Base-by-base conservation (phyloP, 352 stramenopile species). In the Pythium plurisporium region DNA sequence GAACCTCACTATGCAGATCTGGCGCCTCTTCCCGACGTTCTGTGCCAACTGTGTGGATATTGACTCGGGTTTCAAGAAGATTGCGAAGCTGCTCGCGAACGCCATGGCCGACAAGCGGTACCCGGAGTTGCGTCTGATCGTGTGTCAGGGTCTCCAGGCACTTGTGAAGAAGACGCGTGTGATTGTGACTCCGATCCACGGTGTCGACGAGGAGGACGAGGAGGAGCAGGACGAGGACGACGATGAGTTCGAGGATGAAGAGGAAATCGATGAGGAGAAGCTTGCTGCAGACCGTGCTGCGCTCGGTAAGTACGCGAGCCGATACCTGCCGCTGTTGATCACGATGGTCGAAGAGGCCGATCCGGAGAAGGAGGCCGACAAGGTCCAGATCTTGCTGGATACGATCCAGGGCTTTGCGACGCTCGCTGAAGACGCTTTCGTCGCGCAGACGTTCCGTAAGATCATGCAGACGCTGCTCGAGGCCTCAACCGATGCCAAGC, bases 381-480 rank as follows among this genome's bases (percentile, higher is more conserved):
- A 80, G 53, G 59, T 82, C 10, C 79, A 89, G 53, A 72, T 81
- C 31, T 60, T 94, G 26, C 61, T 92, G 46, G 82, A 92, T 66
- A 94, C 85, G 43, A 72, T 94, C 33, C 79, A 87, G 44, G 82
- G 76, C 31, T 96, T 95, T 61, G 85, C 85, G 11, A 84, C 72
- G 44, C 71, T 94, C 15, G 83, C 81, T 29, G 83, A 94, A 42
- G 53, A 67, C 8, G 52, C 75, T 8, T 73, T 94, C 11, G 78
- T 95, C 17, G 61, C 69, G 34, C 77, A 69, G 30, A 80, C 80
- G 34, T 96, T 95, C 70, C 89, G 90, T 51, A 91, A 90, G 71
- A 87, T 91, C 63, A 89, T 96, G 75, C 85, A 96, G 65, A 89
- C 91, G 66, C 67, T 96, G 31, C 66, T 96, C 10, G 79, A 95